A percentile compares a stretch with the other conserved stretches of the same genome.
Evolutionary conservation across 1,139 yeast genomes (phyloP).

Genomic region (Yamadazyma epiphylla): DNA sequence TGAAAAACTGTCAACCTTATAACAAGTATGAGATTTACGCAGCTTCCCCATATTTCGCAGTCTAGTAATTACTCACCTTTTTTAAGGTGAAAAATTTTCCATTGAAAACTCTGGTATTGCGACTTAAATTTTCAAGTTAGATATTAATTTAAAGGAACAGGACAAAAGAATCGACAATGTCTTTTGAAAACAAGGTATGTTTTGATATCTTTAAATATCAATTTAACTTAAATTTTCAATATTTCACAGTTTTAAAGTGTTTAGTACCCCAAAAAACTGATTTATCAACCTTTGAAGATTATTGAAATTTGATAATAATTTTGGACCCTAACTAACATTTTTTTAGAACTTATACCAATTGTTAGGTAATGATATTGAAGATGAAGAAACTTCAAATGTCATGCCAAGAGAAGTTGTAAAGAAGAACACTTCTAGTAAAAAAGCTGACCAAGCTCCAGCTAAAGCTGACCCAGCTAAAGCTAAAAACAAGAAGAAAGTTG

Average conservation of each 20-base stretch:
- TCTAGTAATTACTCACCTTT: background rate
- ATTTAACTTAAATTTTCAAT: too few species aligned
- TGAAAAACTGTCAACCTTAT: background rate
- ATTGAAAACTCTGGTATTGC: conserved; percentile 11
- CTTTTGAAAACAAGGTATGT: conserved; percentile 52
- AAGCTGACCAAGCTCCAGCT: conserved; percentile 81
- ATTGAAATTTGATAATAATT: too few species aligned
- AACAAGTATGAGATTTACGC: conserved; percentile 8
- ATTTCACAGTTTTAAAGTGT: too few species aligned
- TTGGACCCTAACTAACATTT: too few species aligned
- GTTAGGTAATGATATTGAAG: conserved; percentile 77
- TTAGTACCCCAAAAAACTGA: too few species aligned
- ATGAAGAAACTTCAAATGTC: conserved; percentile 50
- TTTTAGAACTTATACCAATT: conserved; percentile 45
- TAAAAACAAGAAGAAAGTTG: conserved; percentile 63
- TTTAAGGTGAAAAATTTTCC: conserved; percentile 11
- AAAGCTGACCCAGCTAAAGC: conserved; percentile 81
- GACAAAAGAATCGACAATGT: conserved; percentile 23
- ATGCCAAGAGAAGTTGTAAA: conserved; percentile 76
- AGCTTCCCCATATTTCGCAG: conserved; percentile 6
- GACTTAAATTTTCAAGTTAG: conserved; percentile 8
- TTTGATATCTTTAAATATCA: background rate
- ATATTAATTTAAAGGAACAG: conserved; percentile 1
- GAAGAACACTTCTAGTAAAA: conserved; percentile 82
- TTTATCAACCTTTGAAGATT: too few species aligned